phyloP scores from a whole-genome alignment of 805 yeast genomes.

The Myxozyma neglecta region DNA sequence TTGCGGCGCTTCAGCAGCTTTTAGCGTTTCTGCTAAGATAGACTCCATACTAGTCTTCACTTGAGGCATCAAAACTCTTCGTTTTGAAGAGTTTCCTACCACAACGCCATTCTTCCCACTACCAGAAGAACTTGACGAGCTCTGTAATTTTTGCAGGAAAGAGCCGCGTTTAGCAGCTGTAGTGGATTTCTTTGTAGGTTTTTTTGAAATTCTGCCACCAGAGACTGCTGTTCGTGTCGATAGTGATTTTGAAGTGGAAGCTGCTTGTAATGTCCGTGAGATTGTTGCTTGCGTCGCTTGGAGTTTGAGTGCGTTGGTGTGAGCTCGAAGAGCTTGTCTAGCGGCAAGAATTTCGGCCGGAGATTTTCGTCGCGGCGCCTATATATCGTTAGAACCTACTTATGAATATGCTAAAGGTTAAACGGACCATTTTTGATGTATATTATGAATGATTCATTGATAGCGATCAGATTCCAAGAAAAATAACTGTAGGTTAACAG shows the following conservation, averaged over 20 bases:
- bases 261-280: neutral
- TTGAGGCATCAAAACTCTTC: conserved; percentile 14
- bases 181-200: neutral
- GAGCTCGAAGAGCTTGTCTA: conserved; percentile 28
- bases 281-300: conserved; percentile 23
- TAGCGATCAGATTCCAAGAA: neutral
- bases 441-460: neutral
- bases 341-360: conserved; percentile 20
- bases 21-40: neutral
- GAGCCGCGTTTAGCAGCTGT: neutral
- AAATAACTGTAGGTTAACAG: neutral
- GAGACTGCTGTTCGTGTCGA: conserved; percentile 1
- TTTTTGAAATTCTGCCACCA: conserved; percentile 1
- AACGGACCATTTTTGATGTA: neutral
- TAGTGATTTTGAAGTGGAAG: conserved; percentile 4
- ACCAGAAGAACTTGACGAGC: neutral
- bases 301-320: conserved; percentile 22
- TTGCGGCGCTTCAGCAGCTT: neutral
- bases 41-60: conserved; percentile 1
- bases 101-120: neutral
- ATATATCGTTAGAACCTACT: neutral
- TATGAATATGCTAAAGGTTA: neutral
- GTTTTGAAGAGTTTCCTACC: neutral
- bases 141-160: neutral
- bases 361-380: conserved; percentile 29